Base-by-base conservation (phyloP, 176 grass and related monocot species). In the Lolium perenne region DNA sequence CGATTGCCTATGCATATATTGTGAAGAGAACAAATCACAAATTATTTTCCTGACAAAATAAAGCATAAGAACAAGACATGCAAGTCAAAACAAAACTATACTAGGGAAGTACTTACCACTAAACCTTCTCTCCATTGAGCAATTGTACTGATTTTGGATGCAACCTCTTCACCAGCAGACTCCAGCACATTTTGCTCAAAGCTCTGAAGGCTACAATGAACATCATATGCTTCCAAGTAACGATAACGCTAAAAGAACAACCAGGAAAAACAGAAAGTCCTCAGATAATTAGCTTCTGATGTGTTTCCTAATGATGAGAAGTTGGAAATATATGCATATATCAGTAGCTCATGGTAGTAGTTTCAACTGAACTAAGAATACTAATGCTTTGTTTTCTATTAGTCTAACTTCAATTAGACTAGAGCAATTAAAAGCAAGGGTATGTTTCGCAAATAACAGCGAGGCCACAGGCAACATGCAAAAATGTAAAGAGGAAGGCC, bases 161-260 rank as follows among this genome's bases (percentile, higher is more conserved):
- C 85, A 80, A 61, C 68, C 82, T 94, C 88, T 75, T 92, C 86
- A 78, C 41, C 83, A 58, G 82, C 83, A 83, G 62, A 90, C 73
- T 94, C 78, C 71, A 94, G 21, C 82, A 32, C 63, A 22, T 50
- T 91, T 82, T 91, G 84, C 82, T 99, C 97, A 78, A 94, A 77
- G 77, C 47, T 92, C 67, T 81, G 88, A 88, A 99, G 84, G 77
- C 46, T 69, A 76, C 48, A 83, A 89, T 99, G 85, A 82, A 92
- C 94, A 81, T 88, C 82, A 87, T 93, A 94, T 88, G 94, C 97
- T 84, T 99, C 97, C 72, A 71, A 81, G 83, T 92, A 99, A 62
- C 90, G 85, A 88, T 83, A 91, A 53, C 92, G 87, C 97, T 99
- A 74, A 65, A 10, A 89, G 41, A 89, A 86, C 77, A 90, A 15